A percentile compares a stretch with the other conserved stretches of the same genome.
These are phyloP conservation scores for Fragaria nilgerrensis DNA, from an alignment of 306 rosid genomes.

Conservation along the genomic window DNA sequence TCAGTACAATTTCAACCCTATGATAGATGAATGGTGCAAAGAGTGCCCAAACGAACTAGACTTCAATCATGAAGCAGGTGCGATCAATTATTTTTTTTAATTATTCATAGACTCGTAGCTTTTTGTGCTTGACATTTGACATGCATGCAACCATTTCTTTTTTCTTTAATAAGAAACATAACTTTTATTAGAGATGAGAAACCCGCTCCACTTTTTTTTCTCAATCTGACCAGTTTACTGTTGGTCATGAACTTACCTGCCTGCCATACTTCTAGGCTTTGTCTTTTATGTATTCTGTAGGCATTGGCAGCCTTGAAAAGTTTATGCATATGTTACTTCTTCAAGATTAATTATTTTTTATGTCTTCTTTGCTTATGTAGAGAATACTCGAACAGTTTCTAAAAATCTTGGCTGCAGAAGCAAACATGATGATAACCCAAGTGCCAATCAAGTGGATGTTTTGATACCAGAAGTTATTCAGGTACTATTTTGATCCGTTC, in stretches of 20 bases:
- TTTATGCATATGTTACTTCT: background rate
- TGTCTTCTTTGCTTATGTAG: constrained; percentile 42
- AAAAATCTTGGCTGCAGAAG: constrained; percentile 86
- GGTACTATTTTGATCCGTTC: constrained; percentile 41
- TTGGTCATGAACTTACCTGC: background rate
- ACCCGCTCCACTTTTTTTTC: background rate
- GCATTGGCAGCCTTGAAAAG: background rate
- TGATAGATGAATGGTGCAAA: constrained; percentile 99
- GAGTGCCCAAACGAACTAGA: constrained; percentile 99
- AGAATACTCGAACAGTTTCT: constrained; percentile 83
- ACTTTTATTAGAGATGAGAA: background rate
- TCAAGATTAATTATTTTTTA: background rate
- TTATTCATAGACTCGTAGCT: constrained; percentile 9
- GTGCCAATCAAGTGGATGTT: constrained; percentile 65
- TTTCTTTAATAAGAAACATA: background rate
- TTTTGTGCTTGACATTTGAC: background rate
- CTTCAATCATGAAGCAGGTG: constrained; percentile 95
- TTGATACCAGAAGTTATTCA: constrained; percentile 91
- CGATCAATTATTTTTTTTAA: constrained; percentile 22
- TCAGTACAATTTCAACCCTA: constrained; percentile 85
- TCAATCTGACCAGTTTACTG: background rate
- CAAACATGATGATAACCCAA: constrained; percentile 33
- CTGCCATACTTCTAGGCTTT: background rate
- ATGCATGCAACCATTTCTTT: background rate
- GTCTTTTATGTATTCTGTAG: background rate